Evolutionary conservation across 1,284 basidiomycete genomes (phyloP), one percentile per base, ranked within the genome.

Genomic region (Peniophora sp.): DNA sequence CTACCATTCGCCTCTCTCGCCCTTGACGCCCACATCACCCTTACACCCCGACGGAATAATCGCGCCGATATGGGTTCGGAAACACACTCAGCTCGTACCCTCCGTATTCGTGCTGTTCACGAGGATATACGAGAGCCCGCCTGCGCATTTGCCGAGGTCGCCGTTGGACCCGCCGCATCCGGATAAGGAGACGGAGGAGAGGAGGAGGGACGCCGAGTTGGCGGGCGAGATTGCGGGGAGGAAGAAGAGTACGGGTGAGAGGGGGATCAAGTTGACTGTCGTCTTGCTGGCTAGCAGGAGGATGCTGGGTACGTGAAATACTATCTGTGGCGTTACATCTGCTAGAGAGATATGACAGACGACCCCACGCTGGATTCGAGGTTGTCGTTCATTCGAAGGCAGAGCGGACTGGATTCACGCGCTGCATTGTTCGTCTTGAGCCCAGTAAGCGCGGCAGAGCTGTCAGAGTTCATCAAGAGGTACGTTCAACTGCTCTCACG

Each of bases 51-150:
- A 99, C 64, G 96, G 96, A 0, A 71, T 99, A 47, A 91, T 99
- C 52, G 92, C 95, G 1, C 96, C 95, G 0, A 92, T 98, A 59
- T 99, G 96, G 96, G 83, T 97, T 16, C 78, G 94, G 45, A 99
- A 97, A 68, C 95, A 98, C 62, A 89, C 91, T 0, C 84, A 92
- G 8, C 80, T 96, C 32, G 72, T 98, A 0, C 95, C 96, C 0
- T 85, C 89, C 16, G 92, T 97, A 0, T 97, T 97, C 65, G 89
- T 98, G 3, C 73, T 95, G 47, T 96, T 97, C 64, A 71, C 89
- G 54, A 80, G 87, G 47, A 73, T 98, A 53, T 92, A 78, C 62
- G 92, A 96, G 63, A 70, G 70, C 11, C 73, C 76, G 0, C 64
- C 62, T 12, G 47, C 56, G 19, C 61, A 69, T 10, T 59, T 63